Base-by-base conservation (phyloP, 306 rosid genomes). In the Cyamopsis tetragonoloba region DNA sequence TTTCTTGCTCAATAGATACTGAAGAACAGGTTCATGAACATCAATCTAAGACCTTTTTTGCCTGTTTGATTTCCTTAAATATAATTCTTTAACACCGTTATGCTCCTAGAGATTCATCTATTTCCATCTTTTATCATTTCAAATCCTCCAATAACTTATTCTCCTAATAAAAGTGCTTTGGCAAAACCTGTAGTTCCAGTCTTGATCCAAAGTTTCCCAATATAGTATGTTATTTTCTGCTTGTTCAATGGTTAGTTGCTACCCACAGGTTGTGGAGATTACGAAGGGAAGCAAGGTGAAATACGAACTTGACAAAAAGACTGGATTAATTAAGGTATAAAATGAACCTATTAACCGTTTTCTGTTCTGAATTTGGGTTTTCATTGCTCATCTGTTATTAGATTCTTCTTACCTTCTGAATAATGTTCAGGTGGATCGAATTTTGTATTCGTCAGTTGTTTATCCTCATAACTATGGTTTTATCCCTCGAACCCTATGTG, bases 401-500 rank as follows among this genome's bases (percentile, higher is more conserved):
- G 10, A 71, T 57, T 60, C 35, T 34, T 73, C 83, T 79, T 42
- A 58, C 31, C 56, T 43, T 70, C 26, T 59, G 38, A 68, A 56
- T 44, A 46, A 79, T 77, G 28, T 11, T 58, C 80, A 90, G 97
- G 99, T 93, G 31, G 99, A 93, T 79, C 90, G 97, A 7, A 66
- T 93, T 79, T 67, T 93, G 84, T 93, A 93, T 63, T 88, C 99
- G 0, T 93, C 96, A 0, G 92, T 93, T 30, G 99, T 93, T 65
- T 93, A 93, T 77, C 97, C 99, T 67, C 96, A 93, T 70, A 93
- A 93, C 77, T 90, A 93, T 15, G 99, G 99, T 50, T 93, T 93
- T 66, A 85, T 93, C 42, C 96, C 99, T 58, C 91, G 96, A 60
- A 90, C 97, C 28, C 72, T 93, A 35, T 93, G 99, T 26, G 99